Conservation (phyloP, 108 stramenopile species). For the Pseudonitzschia multiseries region DNA sequence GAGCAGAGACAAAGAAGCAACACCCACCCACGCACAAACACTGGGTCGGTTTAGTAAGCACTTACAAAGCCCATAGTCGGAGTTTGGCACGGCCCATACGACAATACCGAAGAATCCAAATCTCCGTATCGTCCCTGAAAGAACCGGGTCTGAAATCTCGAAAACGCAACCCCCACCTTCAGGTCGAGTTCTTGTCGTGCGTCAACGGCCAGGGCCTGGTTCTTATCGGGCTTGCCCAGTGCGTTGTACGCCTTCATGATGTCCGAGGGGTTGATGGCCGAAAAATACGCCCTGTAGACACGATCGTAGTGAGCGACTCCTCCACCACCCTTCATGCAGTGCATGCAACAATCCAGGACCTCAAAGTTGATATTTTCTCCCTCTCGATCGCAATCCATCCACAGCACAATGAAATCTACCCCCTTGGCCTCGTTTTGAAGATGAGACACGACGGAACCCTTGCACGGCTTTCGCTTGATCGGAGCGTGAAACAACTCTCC, state of each 20-base stretch:
- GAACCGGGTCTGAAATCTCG: slow-evolving; percentile 91
- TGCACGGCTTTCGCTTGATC: slow-evolving; percentile 65
- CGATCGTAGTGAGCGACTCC: slow-evolving; percentile 62
- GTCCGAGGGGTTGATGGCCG: slow-evolving; percentile 91
- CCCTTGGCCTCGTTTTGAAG: slow-evolving; percentile 74
- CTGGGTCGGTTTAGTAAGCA: background rate
- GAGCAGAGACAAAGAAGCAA: background rate
- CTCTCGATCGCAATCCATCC: slow-evolving; percentile 97
- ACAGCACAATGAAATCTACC: slow-evolving; percentile 82
- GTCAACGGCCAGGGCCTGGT: slow-evolving; percentile 89
- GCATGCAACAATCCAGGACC: slow-evolving; percentile 84
- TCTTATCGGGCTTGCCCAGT: slow-evolving; percentile 82
- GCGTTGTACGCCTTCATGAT: slow-evolving; percentile 84
- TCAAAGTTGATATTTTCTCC: slow-evolving; percentile 98
- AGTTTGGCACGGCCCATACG: slow-evolving; percentile 97
- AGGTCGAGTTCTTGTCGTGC: slow-evolving; percentile 96
- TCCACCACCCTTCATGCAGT: slow-evolving; percentile 54
- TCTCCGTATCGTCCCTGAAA: slow-evolving; percentile 91
- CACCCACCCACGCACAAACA: too few species aligned
- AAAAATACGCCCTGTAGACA: slow-evolving; percentile 94
- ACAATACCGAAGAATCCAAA: slow-evolving; percentile 85
- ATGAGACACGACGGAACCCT: slow-evolving; percentile 81
- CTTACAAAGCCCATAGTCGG: slow-evolving; percentile 94
- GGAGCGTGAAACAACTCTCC: slow-evolving; percentile 87
- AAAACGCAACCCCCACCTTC: slow-evolving; percentile 95